Base-by-base conservation (phyloP, 495 filamentous ascomycete species). In the Neurospora sp. region DNA sequence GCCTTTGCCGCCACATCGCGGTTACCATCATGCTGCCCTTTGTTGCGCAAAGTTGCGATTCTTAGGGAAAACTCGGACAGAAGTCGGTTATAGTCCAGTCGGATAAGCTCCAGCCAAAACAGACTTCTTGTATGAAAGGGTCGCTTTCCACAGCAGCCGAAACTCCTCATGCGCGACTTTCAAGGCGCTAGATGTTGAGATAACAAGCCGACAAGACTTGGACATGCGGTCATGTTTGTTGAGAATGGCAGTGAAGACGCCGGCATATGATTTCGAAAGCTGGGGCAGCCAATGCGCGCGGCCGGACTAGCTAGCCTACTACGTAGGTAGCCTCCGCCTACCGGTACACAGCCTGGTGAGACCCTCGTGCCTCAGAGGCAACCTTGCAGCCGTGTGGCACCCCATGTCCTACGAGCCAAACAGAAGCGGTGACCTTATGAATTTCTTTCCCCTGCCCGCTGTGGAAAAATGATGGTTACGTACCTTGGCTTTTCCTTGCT, bases 301-400 rank as follows among this genome's bases (percentile, higher is more conserved):
- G 49, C 31, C 74, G 74, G 72, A 41, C 70, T 46, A 46, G 42
- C 42, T 46, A 49, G 44, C 44, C 44, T 49, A 49, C 44, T 23
- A 49, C 54, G 69, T 35, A 49, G 31, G 6, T 44, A 42, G 70
- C 39, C 69, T 71, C 66, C 60, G 69, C 69, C 71, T 69, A 62
- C 60, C 18, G 71, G 69, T 35, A 66, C 74, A 75, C 75, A 75
- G 75, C 73, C 75, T 69, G 75, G 73, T 71, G 75, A 74, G 62
- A 76, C 70, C 73, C 44, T 66, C 27, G 27, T 66, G 27, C 27
- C 14, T 62, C 1, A 41, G 74, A 76, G 73, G 75, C 75, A 75
- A 74, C 75, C 72, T 74, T 71, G 70, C 70, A 73, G 72, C 75
- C 72, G 75, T 73, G 75, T 76, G 75, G 72, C 74, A 75, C 74